A percentile compares a stretch with the other conserved stretches of the same genome.
phyloP scores from a whole-genome alignment of 2,329 filamentous ascomycete genomes.

The Biscogniauxia marginata region DNA sequence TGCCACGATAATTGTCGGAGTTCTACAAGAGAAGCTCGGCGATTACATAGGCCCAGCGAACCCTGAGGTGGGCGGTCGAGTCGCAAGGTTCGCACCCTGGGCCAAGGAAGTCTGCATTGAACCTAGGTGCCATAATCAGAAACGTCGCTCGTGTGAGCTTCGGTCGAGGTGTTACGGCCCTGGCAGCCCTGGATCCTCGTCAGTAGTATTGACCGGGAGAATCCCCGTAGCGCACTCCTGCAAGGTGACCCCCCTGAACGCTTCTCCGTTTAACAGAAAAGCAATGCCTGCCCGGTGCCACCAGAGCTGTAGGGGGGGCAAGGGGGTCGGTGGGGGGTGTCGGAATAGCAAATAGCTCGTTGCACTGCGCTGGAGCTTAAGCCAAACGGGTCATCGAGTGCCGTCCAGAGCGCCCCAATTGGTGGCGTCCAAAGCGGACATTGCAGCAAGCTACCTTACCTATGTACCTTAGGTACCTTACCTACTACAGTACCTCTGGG shows the following conservation, averaged over 20 bases:
- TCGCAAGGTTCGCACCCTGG: background rate
- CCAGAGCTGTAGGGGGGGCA: background rate
- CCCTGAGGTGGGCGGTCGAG: too few relatives aligned
- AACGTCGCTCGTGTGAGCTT: background rate
- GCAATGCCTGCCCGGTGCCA: background rate
- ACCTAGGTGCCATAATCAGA: background rate
- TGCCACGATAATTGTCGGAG: background rate
- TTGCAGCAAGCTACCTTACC: background rate
- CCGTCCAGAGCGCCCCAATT: constrained; percentile 1
- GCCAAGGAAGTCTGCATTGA: background rate
- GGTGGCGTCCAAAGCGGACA: constrained; percentile 1
- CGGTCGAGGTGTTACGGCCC: background rate
- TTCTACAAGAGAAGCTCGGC: background rate
- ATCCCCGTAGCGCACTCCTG: constrained; percentile 14
- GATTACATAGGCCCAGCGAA: background rate
- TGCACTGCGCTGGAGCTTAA: background rate
- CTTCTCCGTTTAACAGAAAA: constrained; percentile 3
- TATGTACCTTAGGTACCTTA: too few relatives aligned
- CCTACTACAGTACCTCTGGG: background rate
- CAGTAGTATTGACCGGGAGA: constrained; percentile 20
- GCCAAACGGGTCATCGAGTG: constrained; percentile 5
- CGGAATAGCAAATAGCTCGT: background rate
- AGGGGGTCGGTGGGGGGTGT: constrained; percentile 1
- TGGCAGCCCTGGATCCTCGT: background rate
- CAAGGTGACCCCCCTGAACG: constrained; percentile 9